Conservation (phyloP, 208 protist genomes). For the Porcisia hertigi region DNA sequence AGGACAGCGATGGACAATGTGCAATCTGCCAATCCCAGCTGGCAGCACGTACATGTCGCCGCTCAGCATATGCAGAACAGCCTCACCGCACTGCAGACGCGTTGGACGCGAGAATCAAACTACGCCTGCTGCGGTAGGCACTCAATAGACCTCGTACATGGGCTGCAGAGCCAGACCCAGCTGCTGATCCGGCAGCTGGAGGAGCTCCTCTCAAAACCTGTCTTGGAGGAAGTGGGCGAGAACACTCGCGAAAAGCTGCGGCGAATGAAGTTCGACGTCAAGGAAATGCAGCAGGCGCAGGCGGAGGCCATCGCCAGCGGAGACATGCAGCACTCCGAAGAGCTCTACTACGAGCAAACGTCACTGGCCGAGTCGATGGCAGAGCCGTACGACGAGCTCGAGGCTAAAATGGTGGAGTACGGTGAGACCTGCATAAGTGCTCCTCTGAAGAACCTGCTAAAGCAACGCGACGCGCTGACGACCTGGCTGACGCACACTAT, state of each 20-base stretch:
- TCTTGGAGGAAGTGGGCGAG: conserved; percentile 47
- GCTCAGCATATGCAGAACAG: conserved; percentile 36
- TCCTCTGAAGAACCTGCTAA: conserved; percentile 31
- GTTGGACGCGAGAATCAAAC: conserved; percentile 22
- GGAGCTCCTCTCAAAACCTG: conserved; percentile 37
- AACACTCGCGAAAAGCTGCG: conserved; percentile 61
- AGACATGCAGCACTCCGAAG: conserved; percentile 81
- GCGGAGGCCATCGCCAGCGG: conserved; percentile 73
- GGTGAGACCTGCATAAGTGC: conserved; percentile 28
- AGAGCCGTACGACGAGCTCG: conserved; percentile 56
- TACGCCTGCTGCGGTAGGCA: conserved; percentile 28
- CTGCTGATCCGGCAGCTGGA: conserved; percentile 53
- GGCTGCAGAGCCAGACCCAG: conserved; percentile 42
- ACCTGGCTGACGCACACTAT: conserved; percentile 15
- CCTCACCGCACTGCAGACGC: conserved; percentile 28
- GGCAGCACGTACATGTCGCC: conserved; percentile 23
- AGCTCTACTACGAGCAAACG: conserved; percentile 79
- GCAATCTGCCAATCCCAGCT: conserved; percentile 2
- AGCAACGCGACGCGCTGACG: conserved; percentile 31
- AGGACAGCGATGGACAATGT: not conserved
- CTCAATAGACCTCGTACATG: conserved; percentile 18
- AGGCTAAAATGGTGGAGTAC: conserved; percentile 47
- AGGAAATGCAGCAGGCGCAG: conserved; percentile 77
- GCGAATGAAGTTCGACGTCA: conserved; percentile 71
- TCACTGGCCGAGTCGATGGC: conserved; percentile 69